Conservation (phyloP, 2,329 filamentous ascomycete genomes). For the Penicillium sp. region DNA sequence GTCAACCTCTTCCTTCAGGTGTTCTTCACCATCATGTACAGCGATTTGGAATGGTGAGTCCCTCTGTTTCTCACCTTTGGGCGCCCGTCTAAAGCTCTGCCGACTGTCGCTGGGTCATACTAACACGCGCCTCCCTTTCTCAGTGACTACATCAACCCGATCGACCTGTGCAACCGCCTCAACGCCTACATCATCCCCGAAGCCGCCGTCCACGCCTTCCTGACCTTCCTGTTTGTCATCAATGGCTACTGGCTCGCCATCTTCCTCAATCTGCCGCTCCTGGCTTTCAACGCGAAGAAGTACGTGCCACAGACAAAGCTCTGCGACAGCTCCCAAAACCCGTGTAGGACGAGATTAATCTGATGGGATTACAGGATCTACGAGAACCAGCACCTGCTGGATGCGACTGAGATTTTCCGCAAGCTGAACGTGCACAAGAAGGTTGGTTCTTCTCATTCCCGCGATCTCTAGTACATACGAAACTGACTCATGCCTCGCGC, state of each 20-base stretch:
- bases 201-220: conserved; percentile 92
- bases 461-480: neutral
- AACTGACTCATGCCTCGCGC: conserved; percentile 7
- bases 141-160: conserved; percentile 99
- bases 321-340: neutral
- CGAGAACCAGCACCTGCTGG: conserved; percentile 93
- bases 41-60: conserved; percentile 96
- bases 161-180: conserved; percentile 99
- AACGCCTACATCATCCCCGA: conserved; percentile 99
- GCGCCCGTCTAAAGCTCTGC: neutral
- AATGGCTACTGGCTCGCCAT: conserved; percentile 98
- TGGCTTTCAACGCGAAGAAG: conserved; percentile 98
- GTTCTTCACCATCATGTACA: conserved; percentile 99
- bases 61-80: neutral
- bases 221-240: conserved; percentile 93
- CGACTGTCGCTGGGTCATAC: conserved; percentile 3
- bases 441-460: conserved; percentile 47
- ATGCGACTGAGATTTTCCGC: conserved; percentile 98
- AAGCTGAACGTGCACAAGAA: conserved; percentile 99
- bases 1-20: conserved; percentile 99
- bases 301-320: conserved; percentile 49
- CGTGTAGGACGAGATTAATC: conserved; percentile 18
- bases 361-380: conserved; percentile 63
- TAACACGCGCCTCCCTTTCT: conserved; percentile 24
- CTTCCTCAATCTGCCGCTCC: conserved; percentile 82